Conservation (phyloP, 2,329 filamentous ascomycete species). For the Chaetomium sp. region DNA sequence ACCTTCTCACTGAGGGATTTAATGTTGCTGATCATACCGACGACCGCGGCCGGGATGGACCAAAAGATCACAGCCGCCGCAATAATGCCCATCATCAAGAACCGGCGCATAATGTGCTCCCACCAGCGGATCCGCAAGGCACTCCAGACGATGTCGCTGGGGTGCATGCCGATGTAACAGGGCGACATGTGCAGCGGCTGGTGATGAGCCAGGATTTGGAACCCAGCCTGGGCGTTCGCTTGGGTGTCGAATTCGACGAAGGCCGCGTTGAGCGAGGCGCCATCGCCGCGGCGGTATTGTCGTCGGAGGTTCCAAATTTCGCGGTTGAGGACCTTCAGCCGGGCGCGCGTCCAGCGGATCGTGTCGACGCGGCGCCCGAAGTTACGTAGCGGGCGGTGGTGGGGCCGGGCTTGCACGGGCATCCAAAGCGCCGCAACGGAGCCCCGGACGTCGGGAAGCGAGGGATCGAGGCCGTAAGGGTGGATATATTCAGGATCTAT, state of each 20-base stretch:
- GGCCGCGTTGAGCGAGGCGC: slow-evolving; percentile 61
- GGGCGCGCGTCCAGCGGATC: slow-evolving; percentile 72
- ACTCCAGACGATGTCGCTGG: slow-evolving; percentile 78
- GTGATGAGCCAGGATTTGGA: slow-evolving; percentile 75
- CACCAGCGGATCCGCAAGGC: slow-evolving; percentile 66
- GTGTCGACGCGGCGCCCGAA: slow-evolving; percentile 78
- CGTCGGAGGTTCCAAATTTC: slow-evolving; percentile 42
- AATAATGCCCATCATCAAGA: slow-evolving; percentile 59
- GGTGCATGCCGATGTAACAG: slow-evolving; percentile 73
- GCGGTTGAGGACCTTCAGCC: slow-evolving; percentile 43
- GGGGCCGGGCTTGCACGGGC: slow-evolving; percentile 59
- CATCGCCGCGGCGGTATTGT: slow-evolving; percentile 58
- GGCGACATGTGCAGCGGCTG: slow-evolving; percentile 78
- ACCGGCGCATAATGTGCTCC: slow-evolving; percentile 65
- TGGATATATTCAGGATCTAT: slow-evolving; percentile 39
- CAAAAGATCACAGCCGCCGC: slow-evolving; percentile 78
- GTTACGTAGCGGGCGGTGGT: slow-evolving; percentile 57
- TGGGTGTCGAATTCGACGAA: slow-evolving; percentile 88
- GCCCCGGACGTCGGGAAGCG: slow-evolving; percentile 35
- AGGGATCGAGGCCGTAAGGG: slow-evolving; percentile 27
- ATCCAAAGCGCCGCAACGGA: slow-evolving; percentile 62
- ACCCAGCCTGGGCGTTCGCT: slow-evolving; percentile 77
- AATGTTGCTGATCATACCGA: slow-evolving; percentile 82
- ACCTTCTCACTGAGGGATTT: slow-evolving; percentile 58
- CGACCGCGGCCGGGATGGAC: slow-evolving; percentile 66